These are phyloP conservation scores for Zarea fungicola DNA, from an alignment of 2,329 filamentous ascomycete species.

Conservation along the genomic window DNA sequence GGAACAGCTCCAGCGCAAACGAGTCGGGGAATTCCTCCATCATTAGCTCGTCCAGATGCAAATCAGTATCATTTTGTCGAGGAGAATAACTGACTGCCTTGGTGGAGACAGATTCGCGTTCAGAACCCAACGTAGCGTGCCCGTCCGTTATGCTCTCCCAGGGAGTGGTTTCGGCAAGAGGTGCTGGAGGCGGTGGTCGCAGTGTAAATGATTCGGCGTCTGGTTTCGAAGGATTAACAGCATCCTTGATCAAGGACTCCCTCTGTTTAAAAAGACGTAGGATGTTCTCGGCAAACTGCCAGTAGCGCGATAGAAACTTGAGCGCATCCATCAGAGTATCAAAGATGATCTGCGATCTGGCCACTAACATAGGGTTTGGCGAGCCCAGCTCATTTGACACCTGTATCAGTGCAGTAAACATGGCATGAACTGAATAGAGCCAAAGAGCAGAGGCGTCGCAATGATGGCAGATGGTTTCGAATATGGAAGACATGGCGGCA, in stretches of 20 bases:
- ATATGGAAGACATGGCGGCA: slow-evolving; percentile 23
- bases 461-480: slow-evolving; percentile 24
- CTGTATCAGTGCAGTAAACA: slow-evolving; percentile 27
- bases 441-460: slow-evolving; percentile 23
- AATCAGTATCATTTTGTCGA: neutral
- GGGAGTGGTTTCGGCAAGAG: neutral
- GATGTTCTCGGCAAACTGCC: slow-evolving; percentile 28
- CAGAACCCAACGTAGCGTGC: no score
- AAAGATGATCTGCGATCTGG: neutral
- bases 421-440: slow-evolving; percentile 22
- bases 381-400: neutral
- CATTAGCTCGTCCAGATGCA: slow-evolving; percentile 14
- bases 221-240: neutral
- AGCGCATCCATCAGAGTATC: slow-evolving; percentile 26
- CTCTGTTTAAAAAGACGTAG: slow-evolving; percentile 24
- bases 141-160: no score
- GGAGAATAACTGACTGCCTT: no score
- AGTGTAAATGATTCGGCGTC: neutral
- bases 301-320: slow-evolving; percentile 23
- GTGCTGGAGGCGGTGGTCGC: neutral
- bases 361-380: neutral
- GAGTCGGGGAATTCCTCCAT: slow-evolving; percentile 23
- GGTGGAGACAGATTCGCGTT: no score
- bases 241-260: neutral
- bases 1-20: slow-evolving; percentile 25